Base-by-base conservation (phyloP, 208 protist species). In the Tritrichomonas foetus region DNA sequence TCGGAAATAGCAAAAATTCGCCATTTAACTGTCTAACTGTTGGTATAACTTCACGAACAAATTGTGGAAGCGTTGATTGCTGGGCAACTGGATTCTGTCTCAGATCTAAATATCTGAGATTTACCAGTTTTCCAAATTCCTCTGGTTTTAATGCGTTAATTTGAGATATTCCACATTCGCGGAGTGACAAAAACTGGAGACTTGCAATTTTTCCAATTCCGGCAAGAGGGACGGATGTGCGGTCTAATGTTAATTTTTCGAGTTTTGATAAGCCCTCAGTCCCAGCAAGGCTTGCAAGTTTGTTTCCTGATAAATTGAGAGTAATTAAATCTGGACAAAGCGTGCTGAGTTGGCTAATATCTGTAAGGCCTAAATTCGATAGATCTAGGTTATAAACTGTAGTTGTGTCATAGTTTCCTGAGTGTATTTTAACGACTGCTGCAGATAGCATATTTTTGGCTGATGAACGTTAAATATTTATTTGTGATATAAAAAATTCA, bases 331-430 rank as follows among this genome's bases (percentile, higher is more conserved):
- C 78, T 89, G 78, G 78, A 16, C 78, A 89, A 41, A 89, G n/a
- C 33, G 33, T 47, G 25, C 78, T 47, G 20, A 89, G 78, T 30
- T 89, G 44, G 33, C 41, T 53, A 49, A 89, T 57, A 89, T 89
- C 78, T 20, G 78, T 89, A 33, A 89, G 47, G 44, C 47, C 78
- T 5, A 89, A n/a, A 61, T 89, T 57, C 25, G 78, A 44, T n/a
- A 89, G 20, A 20, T 89, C 47, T 5, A 89, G 30, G 57, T 89
- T 89, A 30, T 89, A 89, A 41, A 89, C 78, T 57, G 78, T 89
- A 57, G 78, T 89, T 57, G 78, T 89, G 39, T 89, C 78, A 50
- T 89, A 89, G 47, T 89, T 89, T 61, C 78, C 78, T 89, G 78
- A 89, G 47, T 89, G 78, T 39, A 89, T 89, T 50, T 89, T 89